A percentile compares a stretch with the other conserved stretches of the same genome.
These are phyloP conservation scores for Sesbania bispinosa DNA, from an alignment of 306 rosid genomes.

Conservation along the genomic window DNA sequence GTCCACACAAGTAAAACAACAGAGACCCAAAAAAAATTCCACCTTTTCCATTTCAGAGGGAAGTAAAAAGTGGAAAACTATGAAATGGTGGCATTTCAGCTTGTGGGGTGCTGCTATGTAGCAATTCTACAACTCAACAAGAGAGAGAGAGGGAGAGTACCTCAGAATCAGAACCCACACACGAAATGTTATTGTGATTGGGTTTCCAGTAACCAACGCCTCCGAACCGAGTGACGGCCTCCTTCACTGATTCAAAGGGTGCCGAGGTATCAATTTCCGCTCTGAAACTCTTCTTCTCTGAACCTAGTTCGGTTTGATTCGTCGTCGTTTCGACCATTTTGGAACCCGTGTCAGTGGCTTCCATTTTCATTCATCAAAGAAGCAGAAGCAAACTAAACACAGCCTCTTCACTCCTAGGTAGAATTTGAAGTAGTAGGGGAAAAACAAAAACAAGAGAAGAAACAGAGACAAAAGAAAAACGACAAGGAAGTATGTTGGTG, in stretches of 20 bases:
- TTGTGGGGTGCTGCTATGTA: background rate
- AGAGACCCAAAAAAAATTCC: background rate
- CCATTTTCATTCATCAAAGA: conserved; percentile 4
- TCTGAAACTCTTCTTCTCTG: conserved; percentile 20
- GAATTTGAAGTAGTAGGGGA: background rate
- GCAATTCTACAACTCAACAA: background rate
- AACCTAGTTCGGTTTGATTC: conserved; percentile 11
- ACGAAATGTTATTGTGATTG: conserved; percentile 9
- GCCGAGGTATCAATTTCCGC: conserved; percentile 82
- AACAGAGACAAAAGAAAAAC: background rate
- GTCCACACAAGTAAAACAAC: background rate
- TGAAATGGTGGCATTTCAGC: background rate
- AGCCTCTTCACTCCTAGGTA: background rate
- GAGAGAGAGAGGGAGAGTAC: conserved; percentile 17
- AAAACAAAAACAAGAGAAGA: background rate
- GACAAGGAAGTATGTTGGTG: background rate
- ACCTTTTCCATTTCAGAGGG: background rate
- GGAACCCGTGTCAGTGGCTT: background rate
- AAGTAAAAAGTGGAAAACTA: background rate
- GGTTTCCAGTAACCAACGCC: conserved; percentile 84
- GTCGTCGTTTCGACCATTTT: background rate
- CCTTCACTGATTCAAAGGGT: conserved; percentile 82
- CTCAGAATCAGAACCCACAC: conserved; percentile 30
- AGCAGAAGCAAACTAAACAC: background rate
- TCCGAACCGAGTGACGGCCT: conserved; percentile 67